phyloP scores from a whole-genome alignment of 345 rosid species.

The Carallia pectinifolia region DNA sequence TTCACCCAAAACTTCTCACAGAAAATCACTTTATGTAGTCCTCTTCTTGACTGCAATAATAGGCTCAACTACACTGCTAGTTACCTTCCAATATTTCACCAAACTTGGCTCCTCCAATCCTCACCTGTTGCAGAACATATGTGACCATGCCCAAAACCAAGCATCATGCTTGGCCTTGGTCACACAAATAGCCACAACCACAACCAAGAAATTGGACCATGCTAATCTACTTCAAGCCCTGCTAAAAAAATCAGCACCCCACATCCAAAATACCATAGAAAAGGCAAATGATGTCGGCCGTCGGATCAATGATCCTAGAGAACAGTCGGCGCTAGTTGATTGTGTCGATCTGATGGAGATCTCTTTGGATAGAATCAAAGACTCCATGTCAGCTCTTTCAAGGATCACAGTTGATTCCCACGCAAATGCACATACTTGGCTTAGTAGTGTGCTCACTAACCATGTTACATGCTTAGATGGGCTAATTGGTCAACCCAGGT shows the following conservation, averaged over 20 bases:
- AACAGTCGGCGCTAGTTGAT: conserved; percentile 42
- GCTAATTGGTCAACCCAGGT: conserved; percentile 11
- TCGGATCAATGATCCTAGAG: conserved; percentile 37
- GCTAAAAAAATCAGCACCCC: conserved; percentile 31
- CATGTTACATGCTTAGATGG: conserved; percentile 21
- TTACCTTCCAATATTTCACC: conserved; percentile 18
- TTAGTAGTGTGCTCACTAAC: conserved; percentile 23
- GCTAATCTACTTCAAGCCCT: conserved; percentile 37
- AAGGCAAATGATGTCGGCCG: conserved; percentile 15
- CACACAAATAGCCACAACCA: conserved; percentile 28
- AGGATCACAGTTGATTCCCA: not conserved
- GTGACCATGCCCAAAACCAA: conserved; percentile 40
- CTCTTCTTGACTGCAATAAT: conserved; percentile 44
- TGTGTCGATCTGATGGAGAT: conserved; percentile 59
- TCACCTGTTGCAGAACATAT: conserved; percentile 25
- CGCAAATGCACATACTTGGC: conserved; percentile 18
- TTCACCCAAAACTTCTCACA: conserved; percentile 33
- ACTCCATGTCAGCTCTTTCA: conserved; percentile 10
- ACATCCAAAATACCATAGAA: conserved; percentile 23
- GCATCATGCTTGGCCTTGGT: conserved; percentile 42
- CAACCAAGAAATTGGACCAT: conserved; percentile 20
- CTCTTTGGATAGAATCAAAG: conserved; percentile 42
- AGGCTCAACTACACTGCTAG: conserved; percentile 26
- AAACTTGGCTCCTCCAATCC: not conserved
- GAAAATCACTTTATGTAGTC: conserved; percentile 30